Percentiles rank a stretch among this genome's conserved stretches.
phyloP scores from a whole-genome alignment of 495 filamentous ascomycete species.

The Tuber microsphaerosporum region DNA sequence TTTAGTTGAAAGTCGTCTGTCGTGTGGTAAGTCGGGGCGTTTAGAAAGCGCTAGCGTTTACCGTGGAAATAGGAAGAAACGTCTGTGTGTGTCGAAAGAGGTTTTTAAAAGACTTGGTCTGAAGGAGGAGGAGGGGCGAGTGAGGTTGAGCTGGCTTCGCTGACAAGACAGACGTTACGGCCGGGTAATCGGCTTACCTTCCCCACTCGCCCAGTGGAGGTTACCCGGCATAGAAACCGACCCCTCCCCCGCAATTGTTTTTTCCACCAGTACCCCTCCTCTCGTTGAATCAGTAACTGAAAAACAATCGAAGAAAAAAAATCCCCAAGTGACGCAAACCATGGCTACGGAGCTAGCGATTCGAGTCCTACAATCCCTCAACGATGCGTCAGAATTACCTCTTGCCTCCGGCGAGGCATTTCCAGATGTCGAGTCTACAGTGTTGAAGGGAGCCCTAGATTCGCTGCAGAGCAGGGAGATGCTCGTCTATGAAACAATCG shows the following conservation, averaged over 20 bases:
- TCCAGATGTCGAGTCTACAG: constrained; percentile 59
- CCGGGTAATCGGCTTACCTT: neutral
- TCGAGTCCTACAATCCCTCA: constrained; percentile 60
- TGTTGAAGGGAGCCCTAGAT: constrained; percentile 80
- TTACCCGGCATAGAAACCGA: neutral
- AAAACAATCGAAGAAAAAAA: neutral
- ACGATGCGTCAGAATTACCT: constrained; percentile 52
- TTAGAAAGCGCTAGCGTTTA: neutral
- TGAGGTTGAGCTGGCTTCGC: neutral
- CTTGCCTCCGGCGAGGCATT: constrained; percentile 71
- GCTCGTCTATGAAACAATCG: constrained; percentile 74
- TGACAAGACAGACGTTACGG: neutral
- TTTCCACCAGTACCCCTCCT: neutral
- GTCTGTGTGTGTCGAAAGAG: neutral
- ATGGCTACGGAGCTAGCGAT: constrained; percentile 60
- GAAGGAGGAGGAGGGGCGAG: neutral
- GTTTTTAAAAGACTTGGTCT: neutral
- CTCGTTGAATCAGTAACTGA: neutral
- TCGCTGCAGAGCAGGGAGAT: constrained; percentile 74
- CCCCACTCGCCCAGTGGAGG: neutral
- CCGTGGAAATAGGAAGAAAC: neutral
- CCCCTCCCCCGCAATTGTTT: constrained; percentile 1
- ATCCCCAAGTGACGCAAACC: neutral
- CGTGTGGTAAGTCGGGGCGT: neutral
- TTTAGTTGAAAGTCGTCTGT: constrained; percentile 3